Evolutionary conservation across 495 filamentous ascomycete species (phyloP).

Genomic region (Durotheca rogersii): DNA sequence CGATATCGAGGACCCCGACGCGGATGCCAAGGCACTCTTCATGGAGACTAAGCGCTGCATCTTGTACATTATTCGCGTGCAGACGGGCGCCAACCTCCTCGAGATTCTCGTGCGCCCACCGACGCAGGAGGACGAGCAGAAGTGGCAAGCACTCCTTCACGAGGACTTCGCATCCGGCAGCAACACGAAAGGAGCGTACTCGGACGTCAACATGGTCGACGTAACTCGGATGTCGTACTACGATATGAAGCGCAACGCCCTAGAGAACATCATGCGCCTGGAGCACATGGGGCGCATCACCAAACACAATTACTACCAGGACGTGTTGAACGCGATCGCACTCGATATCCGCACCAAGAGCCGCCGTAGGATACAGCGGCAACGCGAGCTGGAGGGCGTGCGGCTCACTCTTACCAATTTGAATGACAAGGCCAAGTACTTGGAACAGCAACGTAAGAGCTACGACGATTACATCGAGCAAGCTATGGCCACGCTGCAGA

Average conservation of each 20-base stretch:
- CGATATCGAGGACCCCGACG: conserved; percentile 89
- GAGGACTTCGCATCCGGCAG: conserved; percentile 75
- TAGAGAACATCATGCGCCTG: conserved; percentile 90
- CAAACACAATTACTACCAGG: conserved; percentile 92
- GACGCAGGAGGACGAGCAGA: conserved; percentile 78
- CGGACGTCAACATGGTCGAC: conserved; percentile 86
- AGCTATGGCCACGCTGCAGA: conserved; percentile 97
- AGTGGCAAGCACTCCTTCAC: conserved; percentile 79
- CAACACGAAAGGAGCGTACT: conserved; percentile 78
- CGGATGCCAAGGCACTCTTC: conserved; percentile 84
- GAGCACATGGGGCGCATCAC: conserved; percentile 83
- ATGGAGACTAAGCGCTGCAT: conserved; percentile 98
- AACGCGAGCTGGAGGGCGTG: conserved; percentile 87
- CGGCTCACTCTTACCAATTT: conserved; percentile 79
- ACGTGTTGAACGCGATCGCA: conserved; percentile 93
- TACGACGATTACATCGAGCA: conserved; percentile 99
- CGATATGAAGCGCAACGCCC: conserved; percentile 85
- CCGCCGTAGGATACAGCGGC: conserved; percentile 82
- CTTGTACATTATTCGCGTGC: conserved; percentile 95
- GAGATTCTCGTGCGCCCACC: conserved; percentile 94
- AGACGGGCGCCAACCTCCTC: conserved; percentile 86
- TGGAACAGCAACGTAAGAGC: conserved; percentile 91
- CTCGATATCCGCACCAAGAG: conserved; percentile 97
- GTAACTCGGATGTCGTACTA: conserved; percentile 87
- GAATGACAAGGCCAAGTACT: conserved; percentile 86